These are phyloP conservation scores for Setomelanomma holmii DNA, from an alignment of 2,329 filamentous ascomycete genomes.

Conservation along the genomic window DNA sequence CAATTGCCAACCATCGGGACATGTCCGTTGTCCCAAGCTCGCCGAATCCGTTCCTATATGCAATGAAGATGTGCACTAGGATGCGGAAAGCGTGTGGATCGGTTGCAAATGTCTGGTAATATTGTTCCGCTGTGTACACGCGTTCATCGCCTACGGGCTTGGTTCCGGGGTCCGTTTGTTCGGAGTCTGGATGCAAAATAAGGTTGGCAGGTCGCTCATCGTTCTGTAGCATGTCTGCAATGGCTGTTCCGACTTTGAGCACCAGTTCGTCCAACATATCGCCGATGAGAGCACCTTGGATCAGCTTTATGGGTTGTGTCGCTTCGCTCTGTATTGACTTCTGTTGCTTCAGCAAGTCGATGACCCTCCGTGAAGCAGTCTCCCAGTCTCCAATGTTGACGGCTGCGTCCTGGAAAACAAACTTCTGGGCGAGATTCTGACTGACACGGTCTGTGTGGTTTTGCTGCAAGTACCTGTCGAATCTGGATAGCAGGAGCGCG, in stretches of 20 bases:
- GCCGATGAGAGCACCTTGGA: slow-evolving; percentile 78
- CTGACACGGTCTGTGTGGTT: slow-evolving; percentile 60
- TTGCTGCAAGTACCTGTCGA: slow-evolving; percentile 72
- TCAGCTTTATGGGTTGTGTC: slow-evolving; percentile 71
- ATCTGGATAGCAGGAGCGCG: slow-evolving; percentile 79
- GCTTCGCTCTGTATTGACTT: slow-evolving; percentile 65
- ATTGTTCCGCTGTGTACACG: slow-evolving; percentile 28
- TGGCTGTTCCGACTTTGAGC: slow-evolving; percentile 52
- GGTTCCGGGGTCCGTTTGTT: slow-evolving; percentile 21
- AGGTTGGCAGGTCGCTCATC: slow-evolving; percentile 37
- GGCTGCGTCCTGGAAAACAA: slow-evolving; percentile 70
- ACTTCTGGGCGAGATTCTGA: slow-evolving; percentile 63
- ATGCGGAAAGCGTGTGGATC: slow-evolving; percentile 55
- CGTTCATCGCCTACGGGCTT: slow-evolving; percentile 27
- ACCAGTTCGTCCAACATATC: slow-evolving; percentile 59
- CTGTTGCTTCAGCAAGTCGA: slow-evolving; percentile 66
- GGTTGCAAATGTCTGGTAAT: slow-evolving; percentile 43
- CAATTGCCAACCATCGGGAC: slow-evolving; percentile 54
- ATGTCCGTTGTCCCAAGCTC: slow-evolving; percentile 23
- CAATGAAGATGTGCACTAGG: slow-evolving; percentile 64
- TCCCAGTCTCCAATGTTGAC: slow-evolving; percentile 66
- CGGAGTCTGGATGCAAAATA: slow-evolving; percentile 40
- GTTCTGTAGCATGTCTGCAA: slow-evolving; percentile 48
- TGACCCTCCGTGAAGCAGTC: slow-evolving; percentile 62
- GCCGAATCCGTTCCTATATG: slow-evolving; percentile 62